Conservation (phyloP, 2,329 filamentous ascomycete species). For the Bertia moriformis region DNA sequence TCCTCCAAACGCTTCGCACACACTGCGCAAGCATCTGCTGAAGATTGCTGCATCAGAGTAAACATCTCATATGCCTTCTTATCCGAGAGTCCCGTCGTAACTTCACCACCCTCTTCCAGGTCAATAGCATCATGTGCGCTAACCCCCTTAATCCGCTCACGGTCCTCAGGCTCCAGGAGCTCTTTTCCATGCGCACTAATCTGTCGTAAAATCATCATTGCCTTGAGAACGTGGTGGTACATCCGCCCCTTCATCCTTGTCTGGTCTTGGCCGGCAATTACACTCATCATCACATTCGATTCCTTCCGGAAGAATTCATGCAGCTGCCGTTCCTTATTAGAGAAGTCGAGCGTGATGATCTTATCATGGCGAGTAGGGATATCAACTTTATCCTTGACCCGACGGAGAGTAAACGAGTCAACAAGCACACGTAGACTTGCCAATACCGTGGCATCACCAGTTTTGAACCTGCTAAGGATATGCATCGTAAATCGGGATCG, state of each 20-base stretch:
- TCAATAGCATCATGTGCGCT: slow-evolving; percentile 79
- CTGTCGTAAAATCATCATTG: slow-evolving; percentile 75
- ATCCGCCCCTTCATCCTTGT: slow-evolving; percentile 65
- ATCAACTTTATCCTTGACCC: slow-evolving; percentile 81
- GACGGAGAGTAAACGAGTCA: slow-evolving; percentile 79
- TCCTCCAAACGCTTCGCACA: slow-evolving; percentile 25
- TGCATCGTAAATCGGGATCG: slow-evolving; percentile 60
- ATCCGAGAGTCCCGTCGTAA: slow-evolving; percentile 5
- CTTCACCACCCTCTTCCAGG: slow-evolving; percentile 59
- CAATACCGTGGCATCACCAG: slow-evolving; percentile 69
- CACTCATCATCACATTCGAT: slow-evolving; percentile 64
- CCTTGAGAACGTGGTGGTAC: slow-evolving; percentile 87
- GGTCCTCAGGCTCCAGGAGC: slow-evolving; percentile 69
- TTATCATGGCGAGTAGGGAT: slow-evolving; percentile 62
- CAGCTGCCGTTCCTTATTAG: slow-evolving; percentile 55
- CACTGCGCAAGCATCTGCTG: slow-evolving; percentile 56
- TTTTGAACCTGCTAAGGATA: slow-evolving; percentile 76
- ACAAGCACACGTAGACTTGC: slow-evolving; percentile 78
- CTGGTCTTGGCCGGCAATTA: slow-evolving; percentile 47
- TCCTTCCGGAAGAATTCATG: slow-evolving; percentile 78
- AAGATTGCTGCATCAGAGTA: slow-evolving; percentile 68
- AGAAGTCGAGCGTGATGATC: slow-evolving; percentile 63
- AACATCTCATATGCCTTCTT: slow-evolving; percentile 72
- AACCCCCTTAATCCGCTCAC: slow-evolving; percentile 65
- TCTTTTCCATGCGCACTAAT: slow-evolving; percentile 93